A percentile compares a stretch with the other conserved stretches of the same genome.
phyloP scores from a whole-genome alignment of 1,139 yeast species.

The Protomyces gravidus region DNA sequence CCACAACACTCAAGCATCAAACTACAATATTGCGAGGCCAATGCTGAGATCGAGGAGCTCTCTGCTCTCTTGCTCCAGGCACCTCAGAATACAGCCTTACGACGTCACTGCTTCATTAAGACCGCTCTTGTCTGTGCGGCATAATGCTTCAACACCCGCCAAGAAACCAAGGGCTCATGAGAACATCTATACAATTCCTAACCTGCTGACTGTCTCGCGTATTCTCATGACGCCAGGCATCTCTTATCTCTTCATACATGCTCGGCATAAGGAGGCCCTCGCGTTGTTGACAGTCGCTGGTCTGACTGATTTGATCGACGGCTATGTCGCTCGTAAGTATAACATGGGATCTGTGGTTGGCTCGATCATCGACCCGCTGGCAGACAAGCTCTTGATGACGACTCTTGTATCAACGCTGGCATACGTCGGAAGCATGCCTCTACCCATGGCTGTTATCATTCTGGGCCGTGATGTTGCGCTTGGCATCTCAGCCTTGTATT shows the following conservation, averaged over 20 bases:
- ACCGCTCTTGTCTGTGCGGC: too few relatives aligned
- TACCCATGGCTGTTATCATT: conserved; percentile 69
- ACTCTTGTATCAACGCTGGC: conserved; percentile 75
- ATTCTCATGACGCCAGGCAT: conserved; percentile 74
- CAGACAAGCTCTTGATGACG: conserved; percentile 88
- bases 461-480: conserved; percentile 79
- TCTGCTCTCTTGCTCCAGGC: too few relatives aligned
- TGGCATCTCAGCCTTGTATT: conserved; percentile 68
- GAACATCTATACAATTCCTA: conserved; percentile 75
- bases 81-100: too few relatives aligned
- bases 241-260: conserved; percentile 63
- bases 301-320: conserved; percentile 85
- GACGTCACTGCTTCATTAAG: too few relatives aligned
- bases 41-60: too few relatives aligned
- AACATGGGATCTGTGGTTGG: conserved; percentile 80
- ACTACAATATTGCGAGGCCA: too few relatives aligned
- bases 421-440: conserved; percentile 52
- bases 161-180: too few relatives aligned
- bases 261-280: conserved; percentile 55
- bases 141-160: too few relatives aligned
- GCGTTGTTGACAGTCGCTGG: conserved; percentile 78
- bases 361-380: conserved; percentile 88
- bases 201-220: conserved; percentile 73
- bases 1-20: too few relatives aligned
- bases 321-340: conserved; percentile 76